Conservation (phyloP, 768 basidiomycete species). For the Tubosaeta sp. region DNA sequence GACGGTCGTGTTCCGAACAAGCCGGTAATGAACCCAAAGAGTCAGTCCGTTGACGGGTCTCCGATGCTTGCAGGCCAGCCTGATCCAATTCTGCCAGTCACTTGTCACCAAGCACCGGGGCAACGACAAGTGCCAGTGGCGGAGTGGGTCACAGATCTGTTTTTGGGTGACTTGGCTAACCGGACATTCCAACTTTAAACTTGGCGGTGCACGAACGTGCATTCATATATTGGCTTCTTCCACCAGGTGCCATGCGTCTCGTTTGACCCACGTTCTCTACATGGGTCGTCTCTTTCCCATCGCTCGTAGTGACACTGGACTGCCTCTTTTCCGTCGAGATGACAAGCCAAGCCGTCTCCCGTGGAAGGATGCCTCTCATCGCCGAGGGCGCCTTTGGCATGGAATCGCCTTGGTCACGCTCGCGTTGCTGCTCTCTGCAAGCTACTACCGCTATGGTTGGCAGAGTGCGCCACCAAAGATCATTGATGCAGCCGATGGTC, state of each 20-base stretch:
- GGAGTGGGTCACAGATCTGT: slow-evolving; percentile 1
- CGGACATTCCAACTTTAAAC: slow-evolving; percentile 4
- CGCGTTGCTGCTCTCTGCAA: slow-evolving; percentile 10
- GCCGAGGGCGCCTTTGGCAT: slow-evolving; percentile 2
- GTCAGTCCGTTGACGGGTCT: neutral
- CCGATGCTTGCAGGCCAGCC: neutral
- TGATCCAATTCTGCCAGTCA: neutral
- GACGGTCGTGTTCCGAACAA: neutral
- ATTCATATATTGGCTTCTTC: slow-evolving; percentile 10
- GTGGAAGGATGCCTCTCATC: neutral
- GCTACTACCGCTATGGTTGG: slow-evolving; percentile 15
- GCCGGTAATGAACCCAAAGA: neutral
- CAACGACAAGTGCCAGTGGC: neutral
- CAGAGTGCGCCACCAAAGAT: neutral
- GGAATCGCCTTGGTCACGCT: slow-evolving; percentile 8
- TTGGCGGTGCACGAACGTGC: slow-evolving; percentile 21
- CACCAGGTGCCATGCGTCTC: slow-evolving; percentile 1
- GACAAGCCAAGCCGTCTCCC: slow-evolving; percentile 3
- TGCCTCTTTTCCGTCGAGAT: slow-evolving; percentile 5
- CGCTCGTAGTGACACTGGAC: neutral
- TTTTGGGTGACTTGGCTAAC: slow-evolving; percentile 8
- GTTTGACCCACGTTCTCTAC: slow-evolving; percentile 4
- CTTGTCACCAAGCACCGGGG: too few species aligned
- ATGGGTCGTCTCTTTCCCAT: neutral
- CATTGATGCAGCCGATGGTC: neutral